Percentiles rank a stretch among this genome's conserved stretches.
phyloP scores from a whole-genome alignment of 306 rosid species.

The Casuarina cunninghamiana region DNA sequence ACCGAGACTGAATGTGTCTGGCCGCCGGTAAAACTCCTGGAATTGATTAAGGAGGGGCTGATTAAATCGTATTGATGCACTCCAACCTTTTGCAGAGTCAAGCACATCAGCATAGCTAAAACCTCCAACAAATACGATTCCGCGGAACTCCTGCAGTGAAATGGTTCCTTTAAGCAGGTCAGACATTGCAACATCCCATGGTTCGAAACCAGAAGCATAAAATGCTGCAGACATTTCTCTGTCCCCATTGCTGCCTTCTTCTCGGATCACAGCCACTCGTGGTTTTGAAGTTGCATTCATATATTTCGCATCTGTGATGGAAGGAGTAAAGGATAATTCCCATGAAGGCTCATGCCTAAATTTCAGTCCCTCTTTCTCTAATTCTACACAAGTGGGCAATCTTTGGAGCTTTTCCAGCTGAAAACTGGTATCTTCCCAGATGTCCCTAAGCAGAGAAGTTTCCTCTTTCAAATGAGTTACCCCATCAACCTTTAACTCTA shows the following conservation, averaged over 20 bases:
- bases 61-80: slow-evolving; percentile 77
- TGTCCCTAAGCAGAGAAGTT: slow-evolving; percentile 62
- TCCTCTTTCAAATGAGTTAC: slow-evolving; percentile 51
- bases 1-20: slow-evolving; percentile 87
- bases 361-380: slow-evolving; percentile 78
- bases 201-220: slow-evolving; percentile 75
- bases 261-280: slow-evolving; percentile 83
- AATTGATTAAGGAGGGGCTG: slow-evolving; percentile 68
- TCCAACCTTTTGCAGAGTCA: slow-evolving; percentile 95
- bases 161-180: slow-evolving; percentile 70
- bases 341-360: slow-evolving; percentile 69
- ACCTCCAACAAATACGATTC: slow-evolving; percentile 85
- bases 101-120: slow-evolving; percentile 95
- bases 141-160: slow-evolving; percentile 64
- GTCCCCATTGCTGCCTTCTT: slow-evolving; percentile 97
- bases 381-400: slow-evolving; percentile 74
- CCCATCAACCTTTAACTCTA: slow-evolving; percentile 69
- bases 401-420: slow-evolving; percentile 72
- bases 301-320: slow-evolving; percentile 61
- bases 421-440: slow-evolving; percentile 90
- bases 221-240: slow-evolving; percentile 95
- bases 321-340: slow-evolving; percentile 68
- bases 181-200: slow-evolving; percentile 90
- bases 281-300: slow-evolving; percentile 58
- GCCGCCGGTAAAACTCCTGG: slow-evolving; percentile 79